These are phyloP conservation scores for Kuraishia capsulata DNA, from an alignment of 805 yeast genomes.

Conservation along the genomic window DNA sequence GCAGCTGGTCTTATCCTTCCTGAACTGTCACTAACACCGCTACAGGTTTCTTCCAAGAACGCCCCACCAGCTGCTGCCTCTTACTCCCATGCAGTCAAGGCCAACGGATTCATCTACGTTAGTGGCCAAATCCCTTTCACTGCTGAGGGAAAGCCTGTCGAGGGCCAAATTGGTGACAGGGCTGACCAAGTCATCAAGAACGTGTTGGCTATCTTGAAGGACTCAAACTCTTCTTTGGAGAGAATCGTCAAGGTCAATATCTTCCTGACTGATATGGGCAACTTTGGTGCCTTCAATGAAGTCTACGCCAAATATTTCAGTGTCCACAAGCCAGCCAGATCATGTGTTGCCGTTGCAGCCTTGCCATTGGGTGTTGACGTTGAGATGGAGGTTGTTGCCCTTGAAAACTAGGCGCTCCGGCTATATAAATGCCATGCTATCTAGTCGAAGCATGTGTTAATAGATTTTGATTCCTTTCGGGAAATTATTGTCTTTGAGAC, in stretches of 20 bases:
- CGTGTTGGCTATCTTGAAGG: conserved; percentile 65
- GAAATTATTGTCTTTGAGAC: too few species aligned
- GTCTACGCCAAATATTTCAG: conserved; percentile 75
- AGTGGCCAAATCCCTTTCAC: conserved; percentile 95
- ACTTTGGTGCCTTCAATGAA: conserved; percentile 77
- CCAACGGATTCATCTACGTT: conserved; percentile 80
- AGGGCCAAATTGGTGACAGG: conserved; percentile 68
- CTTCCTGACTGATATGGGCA: conserved; percentile 84
- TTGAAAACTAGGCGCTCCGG: conserved; percentile 33
- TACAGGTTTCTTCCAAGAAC: conserved; percentile 53
- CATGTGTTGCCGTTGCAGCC: conserved; percentile 91
- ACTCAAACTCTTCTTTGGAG: conserved; percentile 75
- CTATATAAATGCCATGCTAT: too few species aligned
- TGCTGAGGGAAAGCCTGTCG: conserved; percentile 69
- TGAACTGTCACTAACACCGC: too few species aligned
- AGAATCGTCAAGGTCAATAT: conserved; percentile 83
- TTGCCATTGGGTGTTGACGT: conserved; percentile 83
- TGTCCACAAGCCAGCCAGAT: conserved; percentile 88
- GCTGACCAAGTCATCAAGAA: conserved; percentile 69
- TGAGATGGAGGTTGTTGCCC: conserved; percentile 90
- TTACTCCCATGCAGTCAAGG: conserved; percentile 93
- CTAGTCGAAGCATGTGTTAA: too few species aligned
- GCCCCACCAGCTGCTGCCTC: conserved; percentile 98
- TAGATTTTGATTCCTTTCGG: too few species aligned
- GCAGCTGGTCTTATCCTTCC: too few species aligned